phyloP scores from a whole-genome alignment of 257 asterid species.

The Avicennia marina region DNA sequence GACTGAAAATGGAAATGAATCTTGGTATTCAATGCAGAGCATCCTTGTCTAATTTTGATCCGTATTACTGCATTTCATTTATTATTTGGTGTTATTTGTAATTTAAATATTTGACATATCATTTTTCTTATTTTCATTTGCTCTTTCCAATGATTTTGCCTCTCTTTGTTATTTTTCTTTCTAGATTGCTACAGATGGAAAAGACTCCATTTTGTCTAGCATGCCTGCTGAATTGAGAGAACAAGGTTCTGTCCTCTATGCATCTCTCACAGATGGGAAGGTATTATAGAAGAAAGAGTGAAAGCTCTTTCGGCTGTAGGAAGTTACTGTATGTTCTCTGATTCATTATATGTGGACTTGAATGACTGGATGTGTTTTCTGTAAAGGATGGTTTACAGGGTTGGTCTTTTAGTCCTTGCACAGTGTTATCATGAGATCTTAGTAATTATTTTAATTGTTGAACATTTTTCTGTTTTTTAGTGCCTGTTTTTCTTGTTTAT shows the following conservation, averaged over 20 bases:
- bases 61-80: no score
- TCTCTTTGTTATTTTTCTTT: slow-evolving; percentile 14
- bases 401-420: slow-evolving; percentile 8
- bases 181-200: slow-evolving; percentile 79
- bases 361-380: no score
- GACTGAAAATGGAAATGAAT: no score
- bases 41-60: no score
- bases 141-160: slow-evolving; percentile 7
- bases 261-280: slow-evolving; percentile 84
- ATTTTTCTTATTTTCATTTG: background rate
- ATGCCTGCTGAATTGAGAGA: slow-evolving; percentile 71
- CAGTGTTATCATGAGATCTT: background rate
- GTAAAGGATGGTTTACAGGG: no score
- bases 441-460: background rate
- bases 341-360: slow-evolving; percentile 12
- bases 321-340: slow-evolving; percentile 6
- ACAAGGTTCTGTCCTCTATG: slow-evolving; percentile 67
- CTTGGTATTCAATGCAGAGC: background rate
- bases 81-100: background rate
- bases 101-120: no score
- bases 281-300: slow-evolving; percentile 38
- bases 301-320: slow-evolving; percentile 12
- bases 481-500: background rate
- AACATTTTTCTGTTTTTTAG: background rate
- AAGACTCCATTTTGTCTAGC: slow-evolving; percentile 73